Evolutionary conservation across 371 early-diverging fungal genomes (phyloP), one percentile per base, ranked within the genome.

Genomic region (Nematocida parisii): DNA sequence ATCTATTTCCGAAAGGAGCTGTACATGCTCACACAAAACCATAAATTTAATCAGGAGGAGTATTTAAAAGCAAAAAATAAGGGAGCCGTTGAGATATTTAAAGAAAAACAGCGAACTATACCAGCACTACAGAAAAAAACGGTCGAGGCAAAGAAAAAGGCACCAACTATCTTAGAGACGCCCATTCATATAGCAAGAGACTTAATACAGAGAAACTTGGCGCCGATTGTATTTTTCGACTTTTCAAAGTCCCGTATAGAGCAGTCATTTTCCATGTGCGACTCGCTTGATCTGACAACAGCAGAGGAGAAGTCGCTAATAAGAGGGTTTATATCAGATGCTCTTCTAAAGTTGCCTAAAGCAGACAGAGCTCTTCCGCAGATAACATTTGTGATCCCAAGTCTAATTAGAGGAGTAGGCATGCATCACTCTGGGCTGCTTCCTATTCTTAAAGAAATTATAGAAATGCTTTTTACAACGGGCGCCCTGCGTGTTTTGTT

Each of bases 371-470:
- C 90, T 57, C 88, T 97, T 45, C 97, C 96, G 2, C 99, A 98
- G 88, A 90, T 97, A 44, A 68, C 90, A 46, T 89, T 91, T 40
- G 92, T 95, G 89, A 88, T 90, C 15, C 92, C 93, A 27, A 85
- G 93, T 66, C 87, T 96, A 62, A 87, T 89, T 60, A 91, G 93
- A 71, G 97, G 98, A 56, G 93, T 98, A 73, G 97, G 94, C 5
- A 93, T 95, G 11, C 98, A 98, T 88, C 97, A 97, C 86, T 90
- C 94, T 72, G 96, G 96, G 52, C 89, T 96, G 47, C 90, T 98
- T 72, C 98, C 97, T 1, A 94, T 98, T 83, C 90, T 98, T 66
- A 98, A 97, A 85, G 98, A 98, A 87, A 90, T 90, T 83, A 82
- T 97, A 5, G 98, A 98, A 87, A 93, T 97, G 68, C 84, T 97